Conservation (phyloP, 2,329 filamentous ascomycete genomes). For the Boeremia exigua region DNA sequence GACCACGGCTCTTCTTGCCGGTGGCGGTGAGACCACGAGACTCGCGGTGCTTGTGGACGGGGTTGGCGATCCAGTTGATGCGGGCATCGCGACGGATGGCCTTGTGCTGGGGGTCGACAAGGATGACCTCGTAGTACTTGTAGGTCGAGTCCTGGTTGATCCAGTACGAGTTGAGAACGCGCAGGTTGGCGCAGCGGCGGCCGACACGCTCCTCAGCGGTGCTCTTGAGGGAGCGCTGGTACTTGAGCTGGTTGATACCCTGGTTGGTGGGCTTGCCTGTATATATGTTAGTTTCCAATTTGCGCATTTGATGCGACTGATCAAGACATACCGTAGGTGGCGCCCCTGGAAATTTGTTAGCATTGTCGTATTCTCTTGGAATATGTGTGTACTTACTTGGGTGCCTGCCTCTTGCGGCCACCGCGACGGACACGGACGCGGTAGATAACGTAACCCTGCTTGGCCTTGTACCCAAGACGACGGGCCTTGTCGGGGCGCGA, state of each 20-base stretch:
- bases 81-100: conserved; percentile 98
- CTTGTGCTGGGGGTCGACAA: conserved; percentile 99
- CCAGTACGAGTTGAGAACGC: conserved; percentile 99
- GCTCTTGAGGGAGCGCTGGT: conserved; percentile 97
- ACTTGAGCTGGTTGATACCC: conserved; percentile 99
- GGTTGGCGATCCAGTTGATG: conserved; percentile 99
- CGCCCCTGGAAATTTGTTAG: conserved; percentile 70
- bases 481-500: conserved; percentile 99
- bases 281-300: conserved; percentile 30
- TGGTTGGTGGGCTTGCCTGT: conserved; percentile 99
- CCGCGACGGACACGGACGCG: conserved; percentile 97
- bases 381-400: conserved; percentile 61
- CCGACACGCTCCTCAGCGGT: conserved; percentile 99
- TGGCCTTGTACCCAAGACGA: conserved; percentile 99
- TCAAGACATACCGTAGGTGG: conserved; percentile 84
- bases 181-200: conserved; percentile 97
- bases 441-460: conserved; percentile 99
- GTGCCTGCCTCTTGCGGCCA: conserved; percentile 95
- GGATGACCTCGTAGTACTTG: conserved; percentile 99
- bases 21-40: conserved; percentile 94
- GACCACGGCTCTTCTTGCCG: conserved; percentile 99
- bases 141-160: conserved; percentile 99
- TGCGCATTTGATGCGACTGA: conserved; percentile 1
- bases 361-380: conserved; percentile 6
- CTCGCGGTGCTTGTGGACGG: conserved; percentile 99